Percentiles rank a stretch among this genome's conserved stretches.
Conservation (phyloP, 306 rosid species). For the Vigna nakashimae region DNA sequence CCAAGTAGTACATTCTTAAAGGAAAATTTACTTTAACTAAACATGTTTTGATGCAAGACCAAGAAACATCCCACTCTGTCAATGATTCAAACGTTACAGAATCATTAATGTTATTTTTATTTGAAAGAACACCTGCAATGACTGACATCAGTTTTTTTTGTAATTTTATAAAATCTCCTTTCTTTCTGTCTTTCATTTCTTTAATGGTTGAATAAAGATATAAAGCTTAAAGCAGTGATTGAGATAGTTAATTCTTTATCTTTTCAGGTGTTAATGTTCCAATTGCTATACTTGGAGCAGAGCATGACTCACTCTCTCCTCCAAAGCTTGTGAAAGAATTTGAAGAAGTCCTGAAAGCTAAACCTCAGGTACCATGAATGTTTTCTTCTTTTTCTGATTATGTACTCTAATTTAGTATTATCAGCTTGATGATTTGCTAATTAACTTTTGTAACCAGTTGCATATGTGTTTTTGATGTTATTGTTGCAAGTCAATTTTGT, state of each 20-base stretch:
- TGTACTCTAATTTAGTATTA: too few species aligned
- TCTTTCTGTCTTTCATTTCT: background rate
- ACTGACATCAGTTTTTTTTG: too few species aligned
- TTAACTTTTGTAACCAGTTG: too few species aligned
- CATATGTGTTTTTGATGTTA: too few species aligned
- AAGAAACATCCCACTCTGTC: background rate
- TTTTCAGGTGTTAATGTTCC: constrained; percentile 66
- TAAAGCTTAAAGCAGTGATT: background rate
- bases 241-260: background rate
- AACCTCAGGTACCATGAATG: constrained; percentile 53
- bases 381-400: background rate
- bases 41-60: background rate
- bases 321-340: constrained; percentile 66
- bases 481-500: background rate
- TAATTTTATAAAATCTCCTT: background rate
- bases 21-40: too few species aligned
- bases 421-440: too few species aligned
- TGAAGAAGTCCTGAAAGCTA: constrained; percentile 59
- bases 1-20: too few species aligned
- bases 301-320: constrained; percentile 61
- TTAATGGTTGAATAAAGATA: too few species aligned
- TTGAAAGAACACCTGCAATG: background rate
- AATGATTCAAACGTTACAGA: background rate
- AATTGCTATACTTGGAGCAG: constrained; percentile 68
- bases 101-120: background rate